Conservation (phyloP, 1,284 basidiomycete species). For the Ganoderma lucidum region DNA sequence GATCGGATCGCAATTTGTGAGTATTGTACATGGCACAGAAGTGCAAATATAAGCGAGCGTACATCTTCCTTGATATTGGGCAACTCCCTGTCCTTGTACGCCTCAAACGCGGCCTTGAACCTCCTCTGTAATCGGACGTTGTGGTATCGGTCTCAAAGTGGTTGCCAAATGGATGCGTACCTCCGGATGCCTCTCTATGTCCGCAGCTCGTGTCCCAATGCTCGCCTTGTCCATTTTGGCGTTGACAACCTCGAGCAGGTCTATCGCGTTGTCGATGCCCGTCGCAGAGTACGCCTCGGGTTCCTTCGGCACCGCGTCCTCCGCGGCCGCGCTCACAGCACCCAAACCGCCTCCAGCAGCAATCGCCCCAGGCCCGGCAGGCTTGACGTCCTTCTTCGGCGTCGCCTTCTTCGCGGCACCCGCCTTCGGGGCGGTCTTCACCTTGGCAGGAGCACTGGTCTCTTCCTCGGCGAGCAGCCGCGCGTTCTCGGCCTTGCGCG, state of each 20-base stretch:
- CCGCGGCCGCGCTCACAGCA: slow-evolving; percentile 33
- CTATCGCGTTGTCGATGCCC: slow-evolving; percentile 92
- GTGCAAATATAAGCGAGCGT: slow-evolving; percentile 31
- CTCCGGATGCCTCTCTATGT: slow-evolving; percentile 94
- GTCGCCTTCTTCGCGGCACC: slow-evolving; percentile 58
- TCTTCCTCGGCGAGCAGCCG: slow-evolving; percentile 89
- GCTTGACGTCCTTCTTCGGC: slow-evolving; percentile 52
- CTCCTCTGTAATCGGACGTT: slow-evolving; percentile 61
- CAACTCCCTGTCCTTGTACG: slow-evolving; percentile 90
- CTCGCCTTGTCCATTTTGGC: slow-evolving; percentile 94
- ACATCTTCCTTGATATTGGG: slow-evolving; percentile 82
- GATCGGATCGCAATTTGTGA: not conserved
- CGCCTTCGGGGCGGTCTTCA: slow-evolving; percentile 73
- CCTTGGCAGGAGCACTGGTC: slow-evolving; percentile 66
- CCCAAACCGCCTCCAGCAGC: slow-evolving; percentile 68
- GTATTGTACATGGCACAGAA: slow-evolving; percentile 6
- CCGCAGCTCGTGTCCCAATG: slow-evolving; percentile 83
- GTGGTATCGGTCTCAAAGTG: slow-evolving; percentile 6
- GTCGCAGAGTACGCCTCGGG: slow-evolving; percentile 82
- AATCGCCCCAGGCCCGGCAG: slow-evolving; percentile 81
- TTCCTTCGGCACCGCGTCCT: slow-evolving; percentile 45
- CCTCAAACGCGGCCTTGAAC: slow-evolving; percentile 93
- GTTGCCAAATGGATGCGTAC: slow-evolving; percentile 51
- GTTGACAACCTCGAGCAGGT: slow-evolving; percentile 88
- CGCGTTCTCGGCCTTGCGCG: slow-evolving; percentile 80